Evolutionary conservation across 1,139 yeast species (phyloP), one percentile per base, ranked within the genome.

Genomic region (Saccharomycopsis crataegensis): DNA sequence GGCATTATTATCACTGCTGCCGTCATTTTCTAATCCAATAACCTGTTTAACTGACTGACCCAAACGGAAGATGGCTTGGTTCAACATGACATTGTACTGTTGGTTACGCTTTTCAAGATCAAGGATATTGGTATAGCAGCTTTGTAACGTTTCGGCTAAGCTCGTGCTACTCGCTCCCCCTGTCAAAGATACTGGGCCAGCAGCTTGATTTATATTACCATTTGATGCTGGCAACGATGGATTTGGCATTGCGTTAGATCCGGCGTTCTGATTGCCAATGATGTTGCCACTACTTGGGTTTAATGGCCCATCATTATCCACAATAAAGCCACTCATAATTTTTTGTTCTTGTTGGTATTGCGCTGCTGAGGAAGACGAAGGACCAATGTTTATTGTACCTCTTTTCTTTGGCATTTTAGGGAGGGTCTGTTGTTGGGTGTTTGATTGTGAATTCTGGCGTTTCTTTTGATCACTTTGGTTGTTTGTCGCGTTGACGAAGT

Each of bases 21-120:
- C 9, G 38, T 48, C 9, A 12, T 42, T 28, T 1, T 9, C n/a
- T 9, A 11, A 14, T 4, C 45, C 33, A 11, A 31, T 31, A 4
- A 42, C 33, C 33, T 48, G 50, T 32, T 53, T 53, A 16, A 56
- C 54, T 12, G 41, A 46, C n/a, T 46, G 48, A 16, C 50, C 49
- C n/a, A 56, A 43, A 33, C 45, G 50, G 41, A 33, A 55, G 22
- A 57, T 57, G 31, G 50, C 49, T 16, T 38, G 51, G 38, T 55
- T 54, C 31, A 57, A 41, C 11, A 46, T 16, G 12, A 52, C 49
- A 44, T 57, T 57, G 45, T 49, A 54, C 16, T 49, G 49, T 40
- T 56, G 57, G 38, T 57, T 54, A 49, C 49, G 50, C 54, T 62
- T 52, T 54, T 60, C 58, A 9, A 50, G 22, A 9, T 57, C 56